These are phyloP conservation scores for Geranium incanum DNA, from an alignment of 441 rosid genomes.

Conservation along the genomic window DNA sequence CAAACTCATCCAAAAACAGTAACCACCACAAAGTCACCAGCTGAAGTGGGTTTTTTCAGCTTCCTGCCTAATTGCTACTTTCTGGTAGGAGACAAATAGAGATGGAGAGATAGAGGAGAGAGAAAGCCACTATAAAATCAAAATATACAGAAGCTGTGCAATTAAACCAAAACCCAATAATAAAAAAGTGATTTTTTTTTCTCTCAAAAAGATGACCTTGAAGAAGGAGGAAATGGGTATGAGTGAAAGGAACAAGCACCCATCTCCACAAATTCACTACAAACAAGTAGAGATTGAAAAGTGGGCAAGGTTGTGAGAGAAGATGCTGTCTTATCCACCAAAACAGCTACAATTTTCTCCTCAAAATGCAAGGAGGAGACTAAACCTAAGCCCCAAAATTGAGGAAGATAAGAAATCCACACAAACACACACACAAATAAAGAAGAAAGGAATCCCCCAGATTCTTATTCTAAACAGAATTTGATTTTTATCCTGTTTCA, in stretches of 20 bases:
- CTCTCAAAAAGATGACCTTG: conserved; percentile 9
- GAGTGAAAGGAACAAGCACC: conserved; percentile 12
- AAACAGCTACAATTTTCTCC: conserved; percentile 22
- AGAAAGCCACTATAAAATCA: conserved; percentile 40
- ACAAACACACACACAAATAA: conserved; percentile 22
- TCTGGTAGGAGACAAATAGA: conserved; percentile 19
- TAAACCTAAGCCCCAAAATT: conserved; percentile 17
- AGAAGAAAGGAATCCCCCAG: conserved; percentile 41
- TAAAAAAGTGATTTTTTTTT: background rate
- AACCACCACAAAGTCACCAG: conserved; percentile 26
- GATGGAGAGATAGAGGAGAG: conserved; percentile 9
- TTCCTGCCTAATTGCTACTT: conserved; percentile 22
- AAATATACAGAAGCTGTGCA: conserved; percentile 37
- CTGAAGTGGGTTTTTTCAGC: conserved; percentile 25
- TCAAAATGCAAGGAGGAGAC: conserved; percentile 21
- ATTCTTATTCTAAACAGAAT: conserved; percentile 36
- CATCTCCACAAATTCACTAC: conserved; percentile 23
- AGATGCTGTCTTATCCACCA: conserved; percentile 46
- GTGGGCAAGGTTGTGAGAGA: conserved; percentile 10
- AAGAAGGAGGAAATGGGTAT: conserved; percentile 16
- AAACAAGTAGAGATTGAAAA: conserved; percentile 24
- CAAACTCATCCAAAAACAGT: conserved; percentile 65
- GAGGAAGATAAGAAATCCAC: conserved; percentile 29
- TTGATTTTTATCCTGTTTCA: conserved; percentile 21
- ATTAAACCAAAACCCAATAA: conserved; percentile 33